Evolutionary conservation across 768 basidiomycete genomes (phyloP), one percentile per base, ranked within the genome.

Genomic region (Agrocybe praecox): DNA sequence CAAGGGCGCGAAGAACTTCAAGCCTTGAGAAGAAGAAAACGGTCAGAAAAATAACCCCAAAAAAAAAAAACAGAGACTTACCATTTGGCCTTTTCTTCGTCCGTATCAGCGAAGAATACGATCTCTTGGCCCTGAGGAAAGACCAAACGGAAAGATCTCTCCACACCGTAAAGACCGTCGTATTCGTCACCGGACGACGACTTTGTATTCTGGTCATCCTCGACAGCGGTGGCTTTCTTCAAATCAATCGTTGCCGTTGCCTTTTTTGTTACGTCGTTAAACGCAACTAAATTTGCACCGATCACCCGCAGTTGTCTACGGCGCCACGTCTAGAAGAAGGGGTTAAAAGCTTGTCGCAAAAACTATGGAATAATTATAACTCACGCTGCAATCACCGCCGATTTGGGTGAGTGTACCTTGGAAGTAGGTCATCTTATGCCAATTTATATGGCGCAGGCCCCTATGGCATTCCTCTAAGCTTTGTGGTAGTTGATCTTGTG

Each of bases 391-490:
- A 68, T 96, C 96, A 10, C 96, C 96, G 15, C 96, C 96, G 60
- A 81, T 85, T 76, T 98, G 96, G 14, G 96, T 98, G 61, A 98
- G 72, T 0, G 86, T 88, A 23, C 96, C 94, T 71, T 97, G 91
- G 72, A 92, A 93, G 72, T 96, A 96, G 19, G 94, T 92, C 61
- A 89, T 83, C 75, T 96, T 95, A 67, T 96, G 94, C 95, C 94
- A 97, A 34, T 89, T 88, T 54, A 94, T 87, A 65, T 96, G 90
- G 57, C 92, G 78, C 61, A 98, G 76, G 1, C 96, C 96, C 14
- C 92, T 84, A 63, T 89, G 82, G 64, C 93, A 96, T 66, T 98
- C 96, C 53, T 98, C 96, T 63, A 98, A 76, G 65, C 92, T 94
- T 70, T 95, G 90, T 14, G 96, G 96, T 18, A 98, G 77, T 58